These are phyloP conservation scores for Leccinum pachyderme DNA, from an alignment of 1,284 basidiomycete genomes.

Conservation along the genomic window DNA sequence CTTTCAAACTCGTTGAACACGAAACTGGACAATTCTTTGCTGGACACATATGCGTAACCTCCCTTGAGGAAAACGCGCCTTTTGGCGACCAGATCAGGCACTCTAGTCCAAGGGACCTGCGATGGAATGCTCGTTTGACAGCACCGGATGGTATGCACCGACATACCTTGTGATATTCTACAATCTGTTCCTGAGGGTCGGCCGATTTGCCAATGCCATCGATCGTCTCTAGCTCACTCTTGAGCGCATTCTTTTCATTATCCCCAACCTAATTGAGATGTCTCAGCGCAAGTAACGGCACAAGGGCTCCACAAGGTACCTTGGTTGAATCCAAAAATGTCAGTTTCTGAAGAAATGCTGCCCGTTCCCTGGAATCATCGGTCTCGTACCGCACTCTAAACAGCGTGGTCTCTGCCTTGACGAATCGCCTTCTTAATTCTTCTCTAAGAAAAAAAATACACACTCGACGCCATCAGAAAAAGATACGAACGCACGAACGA, in stretches of 20 bases:
- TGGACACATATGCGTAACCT: constrained; percentile 92
- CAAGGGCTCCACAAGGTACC: constrained; percentile 40
- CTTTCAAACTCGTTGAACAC: constrained; percentile 86
- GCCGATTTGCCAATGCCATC: constrained; percentile 19
- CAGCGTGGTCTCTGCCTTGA: constrained; percentile 85
- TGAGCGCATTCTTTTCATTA: constrained; percentile 56
- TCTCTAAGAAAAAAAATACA: constrained; percentile 54
- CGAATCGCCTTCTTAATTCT: constrained; percentile 86
- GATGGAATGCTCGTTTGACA: not conserved
- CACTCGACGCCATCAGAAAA: not conserved
- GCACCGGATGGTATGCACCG: not conserved
- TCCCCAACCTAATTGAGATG: constrained; percentile 48
- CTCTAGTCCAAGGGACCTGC: constrained; percentile 82
- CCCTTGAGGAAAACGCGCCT: constrained; percentile 78
- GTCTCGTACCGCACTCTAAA: constrained; percentile 85
- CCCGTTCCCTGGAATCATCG: constrained; percentile 62
- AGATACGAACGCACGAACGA: constrained; percentile 69
- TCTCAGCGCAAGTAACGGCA: constrained; percentile 5
- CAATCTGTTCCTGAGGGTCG: not conserved
- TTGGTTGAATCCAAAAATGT: constrained; percentile 67
- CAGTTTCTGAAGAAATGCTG: constrained; percentile 68
- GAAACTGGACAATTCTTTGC: constrained; percentile 80
- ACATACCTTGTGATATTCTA: constrained; percentile 67
- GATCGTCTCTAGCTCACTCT: constrained; percentile 48
- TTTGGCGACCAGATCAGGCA: constrained; percentile 88